phyloP scores from a whole-genome alignment of 306 rosid species.

The Oemleria cerasiformis region DNA sequence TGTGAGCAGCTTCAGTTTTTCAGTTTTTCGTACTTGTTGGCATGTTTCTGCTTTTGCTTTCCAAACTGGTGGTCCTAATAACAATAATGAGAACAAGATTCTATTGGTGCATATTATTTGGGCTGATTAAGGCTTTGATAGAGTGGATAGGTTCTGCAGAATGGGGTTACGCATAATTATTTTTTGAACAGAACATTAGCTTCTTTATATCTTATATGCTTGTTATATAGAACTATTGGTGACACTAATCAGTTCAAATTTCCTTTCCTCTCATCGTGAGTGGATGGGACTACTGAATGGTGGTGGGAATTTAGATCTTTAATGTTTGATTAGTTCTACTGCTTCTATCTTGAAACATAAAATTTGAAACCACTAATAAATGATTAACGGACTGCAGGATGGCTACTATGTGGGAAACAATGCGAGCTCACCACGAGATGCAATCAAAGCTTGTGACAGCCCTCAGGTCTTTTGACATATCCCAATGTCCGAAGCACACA shows the following conservation, averaged over 20 bases:
- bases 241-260: background rate
- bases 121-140: background rate
- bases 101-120: background rate
- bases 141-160: background rate
- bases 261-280: background rate
- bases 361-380: slow-evolving; percentile 14
- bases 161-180: background rate
- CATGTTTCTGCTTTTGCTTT: background rate
- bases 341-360: background rate
- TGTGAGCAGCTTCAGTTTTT: background rate
- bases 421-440: slow-evolving; percentile 52
- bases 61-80: no score
- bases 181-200: background rate
- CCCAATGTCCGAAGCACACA: slow-evolving; percentile 78
- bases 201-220: background rate
- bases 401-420: slow-evolving; percentile 76
- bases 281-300: background rate
- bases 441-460: slow-evolving; percentile 41
- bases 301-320: background rate
- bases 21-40: background rate
- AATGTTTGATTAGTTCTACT: background rate
- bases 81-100: background rate
- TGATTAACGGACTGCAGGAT: slow-evolving; percentile 54
- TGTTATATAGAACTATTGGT: background rate
- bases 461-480: slow-evolving; percentile 48